Evolutionary conservation across 768 basidiomycete genomes (phyloP), one percentile per base, ranked within the genome.

Genomic region (Termitomyces titanicus): DNA sequence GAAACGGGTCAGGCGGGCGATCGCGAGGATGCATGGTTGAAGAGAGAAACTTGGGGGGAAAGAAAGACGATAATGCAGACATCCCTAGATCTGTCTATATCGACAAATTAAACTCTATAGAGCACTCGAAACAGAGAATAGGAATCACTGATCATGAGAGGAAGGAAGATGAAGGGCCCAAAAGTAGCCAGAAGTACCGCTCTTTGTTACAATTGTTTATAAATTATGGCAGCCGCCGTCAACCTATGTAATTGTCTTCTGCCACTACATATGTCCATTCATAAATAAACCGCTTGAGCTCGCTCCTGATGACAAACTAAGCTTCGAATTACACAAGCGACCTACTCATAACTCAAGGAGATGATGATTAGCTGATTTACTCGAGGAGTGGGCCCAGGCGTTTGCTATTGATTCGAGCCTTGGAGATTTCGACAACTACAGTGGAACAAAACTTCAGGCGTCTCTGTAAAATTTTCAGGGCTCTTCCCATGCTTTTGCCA

Each of bases 1-100:
- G 81, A 3, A 91, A 75, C 13, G 85, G 79, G 68, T 89, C 86
- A 37, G 79, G 72, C 12, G 75, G 71, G 10, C 82, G 72, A 66
- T 85, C 83, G 53, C 81, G 78, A 10, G 78, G 71, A 62, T 79
- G 79, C 75, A 81, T 81, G 13, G 80, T 75, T 31, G 73, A 71
- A 24, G 74, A 68, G 4, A 83, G 73, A 47, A 82, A 78, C 58
- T 81, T 83, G 54, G 81, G 70, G n/a, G 72, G 70, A 49, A 75
- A 72, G 57, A 74, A 69, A 9, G 72, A 72, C 13, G 68, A 66
- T 22, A 73, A 55, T 27, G 61, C 56, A 39, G 64, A 63, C 64
- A 65, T 65, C 22, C 33, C 25, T n/a, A 43, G n/a, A 27, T 35
- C 39, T 43, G 31, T 54, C 55, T 47, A 60, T 50, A 34, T 51